Evolutionary conservation across 2,329 filamentous ascomycete genomes (phyloP).

Genomic region (Lachnellula hyalina): DNA sequence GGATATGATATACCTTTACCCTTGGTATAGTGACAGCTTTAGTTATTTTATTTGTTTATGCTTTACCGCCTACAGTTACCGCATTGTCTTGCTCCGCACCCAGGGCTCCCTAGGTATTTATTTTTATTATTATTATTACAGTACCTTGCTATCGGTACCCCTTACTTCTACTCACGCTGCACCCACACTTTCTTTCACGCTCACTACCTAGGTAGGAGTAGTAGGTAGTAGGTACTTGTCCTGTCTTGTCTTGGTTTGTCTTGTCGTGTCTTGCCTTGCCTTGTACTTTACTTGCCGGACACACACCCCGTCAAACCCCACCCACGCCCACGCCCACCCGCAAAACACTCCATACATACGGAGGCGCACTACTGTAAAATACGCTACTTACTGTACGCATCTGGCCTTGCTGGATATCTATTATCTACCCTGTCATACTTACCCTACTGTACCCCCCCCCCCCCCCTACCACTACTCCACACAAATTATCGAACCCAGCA

Average conservation of each 20-base stretch:
- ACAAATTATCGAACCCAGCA: no score
- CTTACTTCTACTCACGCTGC: not conserved
- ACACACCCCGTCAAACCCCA: not conserved
- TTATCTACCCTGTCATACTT: no score
- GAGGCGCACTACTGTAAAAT: not conserved
- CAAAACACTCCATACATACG: not conserved
- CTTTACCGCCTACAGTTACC: no score
- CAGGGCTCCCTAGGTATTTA: not conserved
- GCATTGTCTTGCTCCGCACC: not conserved
- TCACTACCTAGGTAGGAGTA: no score
- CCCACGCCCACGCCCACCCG: constrained; percentile 2
- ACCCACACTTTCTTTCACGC: not conserved
- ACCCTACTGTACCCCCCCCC: no score
- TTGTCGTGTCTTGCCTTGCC: no score
- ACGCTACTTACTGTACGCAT: not conserved
- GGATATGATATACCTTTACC: no score
- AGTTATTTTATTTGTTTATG: not conserved
- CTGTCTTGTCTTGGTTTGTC: no score
- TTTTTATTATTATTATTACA: not conserved
- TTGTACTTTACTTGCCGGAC: not conserved
- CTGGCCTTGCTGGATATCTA: no score
- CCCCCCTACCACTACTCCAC: not conserved
- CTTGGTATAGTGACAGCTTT: not conserved
- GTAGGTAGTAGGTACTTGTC: no score
- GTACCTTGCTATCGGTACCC: not conserved